Conservation (phyloP, 2,329 filamentous ascomycete species). For the Fusarium denticulatum region DNA sequence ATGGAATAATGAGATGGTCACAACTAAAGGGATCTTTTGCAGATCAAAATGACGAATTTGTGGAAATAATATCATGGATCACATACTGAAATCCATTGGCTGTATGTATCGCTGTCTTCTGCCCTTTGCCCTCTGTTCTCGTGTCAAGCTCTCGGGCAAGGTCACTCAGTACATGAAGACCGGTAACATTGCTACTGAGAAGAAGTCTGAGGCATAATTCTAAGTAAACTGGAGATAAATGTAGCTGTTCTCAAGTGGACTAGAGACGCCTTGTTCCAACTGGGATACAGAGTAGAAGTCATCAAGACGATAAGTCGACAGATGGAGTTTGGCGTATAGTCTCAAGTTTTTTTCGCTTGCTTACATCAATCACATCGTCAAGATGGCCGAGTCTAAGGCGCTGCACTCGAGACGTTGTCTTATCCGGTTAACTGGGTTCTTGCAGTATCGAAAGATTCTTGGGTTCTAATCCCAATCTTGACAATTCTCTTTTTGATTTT, state of each 20-base stretch:
- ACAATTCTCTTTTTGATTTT: background rate
- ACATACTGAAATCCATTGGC: background rate
- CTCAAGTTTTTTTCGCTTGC: rapidly evolving
- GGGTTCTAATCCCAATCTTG: background rate
- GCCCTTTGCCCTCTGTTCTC: background rate
- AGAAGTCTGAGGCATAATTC: rapidly evolving
- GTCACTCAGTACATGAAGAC: too few species aligned
- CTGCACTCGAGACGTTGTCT: background rate
- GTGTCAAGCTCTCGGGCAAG: background rate
- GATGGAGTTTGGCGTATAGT: rapidly evolving
- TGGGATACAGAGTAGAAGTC: background rate
- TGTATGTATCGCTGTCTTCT: too few species aligned
- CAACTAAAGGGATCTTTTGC: background rate
- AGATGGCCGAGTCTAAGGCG: background rate
- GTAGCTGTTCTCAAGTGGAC: background rate
- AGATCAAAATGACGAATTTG: background rate
- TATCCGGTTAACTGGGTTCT: background rate
- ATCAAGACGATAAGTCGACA: rapidly evolving
- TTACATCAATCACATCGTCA: background rate
- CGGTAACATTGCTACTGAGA: too few species aligned
- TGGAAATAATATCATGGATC: background rate
- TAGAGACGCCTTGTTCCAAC: background rate
- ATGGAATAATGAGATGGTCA: background rate
- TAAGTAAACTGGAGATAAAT: rapidly evolving
- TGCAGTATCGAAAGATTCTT: background rate